Conservation (phyloP, 2,329 filamentous ascomycete species). For the Exophiala alcalophila region DNA sequence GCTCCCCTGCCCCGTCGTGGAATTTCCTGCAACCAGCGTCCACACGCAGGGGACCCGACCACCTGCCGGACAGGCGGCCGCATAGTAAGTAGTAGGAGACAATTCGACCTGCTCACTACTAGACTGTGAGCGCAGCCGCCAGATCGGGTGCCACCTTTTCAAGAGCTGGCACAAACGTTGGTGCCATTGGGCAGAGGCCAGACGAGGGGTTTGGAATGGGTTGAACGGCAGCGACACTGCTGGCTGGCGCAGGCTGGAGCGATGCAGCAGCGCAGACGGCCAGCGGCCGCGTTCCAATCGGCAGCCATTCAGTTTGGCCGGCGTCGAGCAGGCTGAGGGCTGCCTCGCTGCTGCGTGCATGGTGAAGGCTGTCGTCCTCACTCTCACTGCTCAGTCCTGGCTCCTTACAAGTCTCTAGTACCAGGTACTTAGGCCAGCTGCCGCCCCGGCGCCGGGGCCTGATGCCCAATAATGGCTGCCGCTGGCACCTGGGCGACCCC, state of each 20-base stretch:
- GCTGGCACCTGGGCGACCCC: no score
- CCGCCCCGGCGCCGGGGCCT: no score
- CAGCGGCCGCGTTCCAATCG: slow-evolving; percentile 1
- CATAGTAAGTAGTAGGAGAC: slow-evolving; percentile 1
- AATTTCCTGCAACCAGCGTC: slow-evolving; percentile 5
- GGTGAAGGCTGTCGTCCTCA: no score
- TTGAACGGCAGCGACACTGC: slow-evolving; percentile 9
- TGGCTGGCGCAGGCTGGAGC: slow-evolving; percentile 22
- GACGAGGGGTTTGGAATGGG: slow-evolving; percentile 24
- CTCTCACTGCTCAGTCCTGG: no score
- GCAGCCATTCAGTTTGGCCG: no score
- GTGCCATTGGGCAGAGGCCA: slow-evolving; percentile 14
- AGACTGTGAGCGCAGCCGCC: slow-evolving; percentile 17
- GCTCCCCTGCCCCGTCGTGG: slow-evolving; percentile 2
- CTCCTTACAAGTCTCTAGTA: no score
- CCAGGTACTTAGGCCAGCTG: no score
- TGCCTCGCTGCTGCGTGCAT: no score
- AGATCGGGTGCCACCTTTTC: slow-evolving; percentile 16
- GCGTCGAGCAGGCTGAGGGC: no score
- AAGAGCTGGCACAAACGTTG: no score
- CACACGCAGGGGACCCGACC: background rate
- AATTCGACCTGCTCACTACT: slow-evolving; percentile 2
- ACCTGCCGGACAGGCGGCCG: slow-evolving; percentile 2
- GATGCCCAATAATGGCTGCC: no score
- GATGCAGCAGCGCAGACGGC: slow-evolving; percentile 7